Evolutionary conservation across 202 grass and related monocot species (phyloP), one percentile per base, ranked within the genome.

Genomic region (Miscanthus sacchariflorus): DNA sequence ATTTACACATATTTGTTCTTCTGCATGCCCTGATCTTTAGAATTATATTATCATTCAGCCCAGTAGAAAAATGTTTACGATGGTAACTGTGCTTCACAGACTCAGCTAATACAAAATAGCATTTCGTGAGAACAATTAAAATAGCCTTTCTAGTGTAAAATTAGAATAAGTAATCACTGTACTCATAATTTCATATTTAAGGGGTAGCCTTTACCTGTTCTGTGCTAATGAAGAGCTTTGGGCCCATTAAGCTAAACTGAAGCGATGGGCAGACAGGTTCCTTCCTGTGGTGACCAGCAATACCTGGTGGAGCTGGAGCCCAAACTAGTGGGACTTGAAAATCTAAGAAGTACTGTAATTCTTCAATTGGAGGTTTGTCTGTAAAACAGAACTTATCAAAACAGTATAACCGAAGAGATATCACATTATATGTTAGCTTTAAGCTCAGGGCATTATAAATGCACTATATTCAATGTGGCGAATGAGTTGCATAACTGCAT

Each of bases 281-380:
- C 80, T 95, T 99, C 90, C 97, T 92, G 58, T 95, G 87, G 72
- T 92, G 90, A 80, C 93, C 93, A 78, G 97, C 93, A 88, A 97
- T 95, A 91, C 93, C 92, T 28, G 82, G 85, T 80, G 93, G 90
- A 74, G 78, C 91, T 83, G 97, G 97, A 88, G 97, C 97, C 97
- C 97, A 99, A 91, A 95, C 86, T 58, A 93, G 79, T 54, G 77
- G 86, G 72, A 99, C 86, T 95, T 96, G 97, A 76, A 99, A 99
- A 89, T 99, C 97, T 80, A 99, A 91, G 88, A 99, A 99, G 84
- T 99, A 99, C 49, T 96, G 97, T 76, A 99, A 89, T 70, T 99
- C 97, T 91, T 99, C 97, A 39, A 96, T 91, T 27, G 94, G 94
- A 86, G 97, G 97, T 82, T 99, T 99, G 65, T 95, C 97, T 99